These are phyloP conservation scores for Tarenaya hassleriana DNA, from an alignment of 345 rosid species.

Conservation along the genomic window DNA sequence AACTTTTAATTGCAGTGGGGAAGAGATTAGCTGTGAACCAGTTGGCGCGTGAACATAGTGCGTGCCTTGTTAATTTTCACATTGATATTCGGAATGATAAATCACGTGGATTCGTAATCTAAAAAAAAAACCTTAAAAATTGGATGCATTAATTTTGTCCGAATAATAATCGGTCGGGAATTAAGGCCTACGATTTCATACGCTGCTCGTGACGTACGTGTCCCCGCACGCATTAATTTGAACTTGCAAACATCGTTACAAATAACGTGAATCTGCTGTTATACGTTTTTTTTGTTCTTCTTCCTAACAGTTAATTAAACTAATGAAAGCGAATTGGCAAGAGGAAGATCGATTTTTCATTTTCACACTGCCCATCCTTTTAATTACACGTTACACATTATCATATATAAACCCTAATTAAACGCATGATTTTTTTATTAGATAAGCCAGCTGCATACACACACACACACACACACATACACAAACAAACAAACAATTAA, in stretches of 20 bases:
- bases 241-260: too few species aligned
- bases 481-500: too few species aligned
- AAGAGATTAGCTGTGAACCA: slow-evolving; percentile 29
- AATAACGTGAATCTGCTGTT: background rate
- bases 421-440: background rate
- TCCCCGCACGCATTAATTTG: background rate
- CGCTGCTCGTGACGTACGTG: background rate
- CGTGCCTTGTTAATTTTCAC: slow-evolving; percentile 22
- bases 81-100: too few species aligned
- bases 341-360: background rate
- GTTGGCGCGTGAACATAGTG: slow-evolving; percentile 29
- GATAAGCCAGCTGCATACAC: too few species aligned
- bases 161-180: background rate
- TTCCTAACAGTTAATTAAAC: too few species aligned
- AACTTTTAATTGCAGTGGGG: slow-evolving; percentile 13
- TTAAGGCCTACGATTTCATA: background rate
- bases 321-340: too few species aligned
- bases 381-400: background rate
- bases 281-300: background rate
- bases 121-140: background rate
- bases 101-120: background rate
- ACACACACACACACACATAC: too few species aligned
- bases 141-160: too few species aligned
- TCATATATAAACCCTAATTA: background rate
- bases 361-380: background rate